A percentile compares a stretch with the other conserved stretches of the same genome.
Conservation (phyloP, 1,139 yeast genomes). For the Taphrina flavorubra region DNA sequence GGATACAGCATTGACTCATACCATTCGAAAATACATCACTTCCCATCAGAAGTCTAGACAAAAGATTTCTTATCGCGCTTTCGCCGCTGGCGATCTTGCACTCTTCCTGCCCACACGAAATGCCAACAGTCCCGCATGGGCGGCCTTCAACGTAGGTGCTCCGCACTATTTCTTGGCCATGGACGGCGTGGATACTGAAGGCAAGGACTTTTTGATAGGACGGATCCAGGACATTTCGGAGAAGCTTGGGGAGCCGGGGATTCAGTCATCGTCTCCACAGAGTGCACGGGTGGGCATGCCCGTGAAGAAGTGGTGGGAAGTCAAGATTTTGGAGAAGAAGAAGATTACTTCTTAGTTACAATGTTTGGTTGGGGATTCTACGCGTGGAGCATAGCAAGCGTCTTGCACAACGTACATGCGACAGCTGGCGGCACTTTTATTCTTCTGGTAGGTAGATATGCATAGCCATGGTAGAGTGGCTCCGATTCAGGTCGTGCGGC, state of each 20-base stretch:
- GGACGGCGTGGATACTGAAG: conserved; percentile 30
- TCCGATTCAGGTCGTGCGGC: too few species aligned
- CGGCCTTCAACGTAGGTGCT: conserved; percentile 40
- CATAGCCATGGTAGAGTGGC: too few species aligned
- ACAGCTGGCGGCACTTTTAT: conserved; percentile 1
- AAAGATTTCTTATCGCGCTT: conserved; percentile 59
- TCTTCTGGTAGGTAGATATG: too few species aligned
- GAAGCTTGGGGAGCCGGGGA: conserved; percentile 27
- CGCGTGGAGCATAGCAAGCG: too few species aligned
- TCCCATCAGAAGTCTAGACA: conserved; percentile 39
- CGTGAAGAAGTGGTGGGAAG: conserved; percentile 28
- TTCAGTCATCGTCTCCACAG: neutral
- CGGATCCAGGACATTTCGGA: conserved; percentile 35
- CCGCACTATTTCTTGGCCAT: conserved; percentile 38
- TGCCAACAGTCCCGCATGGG: conserved; percentile 42
- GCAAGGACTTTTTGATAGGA: conserved; percentile 37
- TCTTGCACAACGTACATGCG: neutral
- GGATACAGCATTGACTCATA: conserved; percentile 16
- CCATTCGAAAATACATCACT: conserved; percentile 35
- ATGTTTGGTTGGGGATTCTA: too few species aligned
- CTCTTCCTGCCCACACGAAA: conserved; percentile 63
- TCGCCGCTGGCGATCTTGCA: conserved; percentile 60
- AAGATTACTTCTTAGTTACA: conserved; percentile 2
- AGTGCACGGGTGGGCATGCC: neutral
- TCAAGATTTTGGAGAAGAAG: conserved; percentile 29